Base-by-base conservation (phyloP, 352 stramenopile genomes). In the Elongisporangium prolatum region DNA sequence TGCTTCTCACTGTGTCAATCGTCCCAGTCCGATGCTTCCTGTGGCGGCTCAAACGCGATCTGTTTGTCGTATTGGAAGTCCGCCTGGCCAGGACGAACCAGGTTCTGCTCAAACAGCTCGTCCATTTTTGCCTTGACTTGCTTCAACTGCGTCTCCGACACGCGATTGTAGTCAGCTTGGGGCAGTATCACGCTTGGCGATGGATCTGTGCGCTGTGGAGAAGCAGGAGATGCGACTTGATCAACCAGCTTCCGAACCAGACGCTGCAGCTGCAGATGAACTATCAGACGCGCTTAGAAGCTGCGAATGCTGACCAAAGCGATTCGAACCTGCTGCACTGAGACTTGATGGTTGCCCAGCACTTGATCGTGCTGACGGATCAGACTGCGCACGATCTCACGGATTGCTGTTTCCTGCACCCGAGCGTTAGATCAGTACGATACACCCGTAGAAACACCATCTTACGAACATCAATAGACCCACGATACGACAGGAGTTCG, bases 41-140 rank as follows among this genome's bases (percentile, higher is more conserved):
- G 71, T 0, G 74, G 58, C 10, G 61, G 24, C 1, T 75, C 63
- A 65, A 88, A 89, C 16, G 59, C 57, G 22, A 91, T 52, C 40
- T 87, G 71, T 57, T 88, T 89, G 71, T 91, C 79, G 69, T 91
- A 91, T 50, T 77, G 61, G 59, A 82, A 91, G 4, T 65, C 75
- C 24, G 56, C 54, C 57, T 89, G 69, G 3, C 80, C 77, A 7
- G 84, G 81, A 0, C 70, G 71, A 34, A 88, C 44, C 21, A 86
- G 67, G 60, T 89, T 84, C 48, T 86, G 66, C 50, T 80, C 61
- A 44, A 90, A 93, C 13, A 88, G 72, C 1, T 74, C 55, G 60
- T 91, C 80, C 84, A 91, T 91, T 48, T 80, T 82, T 47, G 77
- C 63, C 48, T 91, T 90, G 7, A 84, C 80, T 37, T 85, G 74